Percentiles rank a stretch among this genome's conserved stretches.
These are phyloP conservation scores for Tagetes erecta DNA, from an alignment of 129 eudicot genomes.

Conservation along the genomic window DNA sequence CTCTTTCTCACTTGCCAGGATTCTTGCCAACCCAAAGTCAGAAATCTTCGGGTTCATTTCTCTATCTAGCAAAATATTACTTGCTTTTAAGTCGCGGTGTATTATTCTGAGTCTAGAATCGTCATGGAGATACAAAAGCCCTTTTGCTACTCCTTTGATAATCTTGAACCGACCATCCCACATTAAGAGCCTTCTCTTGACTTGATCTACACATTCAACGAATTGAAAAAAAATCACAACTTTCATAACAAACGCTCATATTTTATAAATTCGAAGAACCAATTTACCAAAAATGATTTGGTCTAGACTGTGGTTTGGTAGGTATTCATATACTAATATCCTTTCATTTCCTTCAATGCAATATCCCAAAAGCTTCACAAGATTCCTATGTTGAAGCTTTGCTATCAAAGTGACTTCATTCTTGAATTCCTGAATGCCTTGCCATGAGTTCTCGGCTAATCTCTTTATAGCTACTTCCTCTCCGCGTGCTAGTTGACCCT, in stretches of 20 bases:
- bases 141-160: slow-evolving; percentile 59
- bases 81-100: slow-evolving; percentile 66
- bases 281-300: slow-evolving; percentile 50
- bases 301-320: slow-evolving; percentile 64
- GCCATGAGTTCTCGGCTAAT: slow-evolving; percentile 50
- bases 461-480: slow-evolving; percentile 65
- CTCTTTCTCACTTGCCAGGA: slow-evolving; percentile 42
- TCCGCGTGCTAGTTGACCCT: slow-evolving; percentile 56
- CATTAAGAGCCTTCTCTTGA: slow-evolving; percentile 36
- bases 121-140: slow-evolving; percentile 58
- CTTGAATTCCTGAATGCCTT: slow-evolving; percentile 60
- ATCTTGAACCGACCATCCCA: slow-evolving; percentile 61
- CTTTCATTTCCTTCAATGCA: slow-evolving; percentile 59
- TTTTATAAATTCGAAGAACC: background rate
- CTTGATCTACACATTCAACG: slow-evolving; percentile 37
- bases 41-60: slow-evolving; percentile 68
- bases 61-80: slow-evolving; percentile 55
- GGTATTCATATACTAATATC: slow-evolving; percentile 61
- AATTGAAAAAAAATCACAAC: background rate
- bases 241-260: background rate
- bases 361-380: slow-evolving; percentile 47
- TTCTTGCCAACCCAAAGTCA: slow-evolving; percentile 68
- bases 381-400: slow-evolving; percentile 42
- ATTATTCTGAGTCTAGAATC: slow-evolving; percentile 59
- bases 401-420: slow-evolving; percentile 56